Evolutionary conservation across 495 filamentous ascomycete genomes (phyloP).

Genomic region (Darksidea phi): DNA sequence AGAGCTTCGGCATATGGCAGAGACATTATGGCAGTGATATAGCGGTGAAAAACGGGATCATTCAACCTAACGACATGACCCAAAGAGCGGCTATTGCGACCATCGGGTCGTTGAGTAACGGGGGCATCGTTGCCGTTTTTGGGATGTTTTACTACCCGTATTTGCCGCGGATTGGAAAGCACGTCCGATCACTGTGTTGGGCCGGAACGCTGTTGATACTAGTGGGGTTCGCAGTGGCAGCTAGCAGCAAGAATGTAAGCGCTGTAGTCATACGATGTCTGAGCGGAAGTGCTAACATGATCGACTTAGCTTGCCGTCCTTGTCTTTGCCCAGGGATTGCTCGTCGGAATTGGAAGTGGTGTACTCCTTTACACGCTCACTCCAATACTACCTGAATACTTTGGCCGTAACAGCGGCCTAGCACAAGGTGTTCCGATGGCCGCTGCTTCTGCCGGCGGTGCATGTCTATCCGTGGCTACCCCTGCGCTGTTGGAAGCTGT

Average conservation of each 20-base stretch:
- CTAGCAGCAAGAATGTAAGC: background rate
- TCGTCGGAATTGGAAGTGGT: background rate
- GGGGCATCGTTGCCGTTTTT: slow-evolving; percentile 5
- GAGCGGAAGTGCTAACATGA: too few species aligned
- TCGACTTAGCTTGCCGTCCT: background rate
- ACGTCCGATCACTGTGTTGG: slow-evolving; percentile 2
- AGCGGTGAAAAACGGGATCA: slow-evolving; percentile 1
- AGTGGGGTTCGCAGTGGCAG: slow-evolving; percentile 3
- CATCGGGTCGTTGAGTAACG: slow-evolving; percentile 7
- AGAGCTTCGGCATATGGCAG: slow-evolving; percentile 19
- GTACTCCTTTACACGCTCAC: background rate
- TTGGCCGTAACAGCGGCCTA: background rate
- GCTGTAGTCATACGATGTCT: background rate
- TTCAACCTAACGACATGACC: background rate
- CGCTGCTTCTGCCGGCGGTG: slow-evolving; percentile 4
- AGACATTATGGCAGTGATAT: slow-evolving; percentile 5
- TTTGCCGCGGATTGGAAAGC: background rate
- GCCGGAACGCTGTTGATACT: slow-evolving; percentile 1
- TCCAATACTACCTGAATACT: slow-evolving; percentile 8
- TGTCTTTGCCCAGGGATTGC: background rate
- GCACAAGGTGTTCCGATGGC: background rate
- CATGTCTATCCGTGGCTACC: slow-evolving; percentile 1
- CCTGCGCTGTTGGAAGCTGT: slow-evolving; percentile 5
- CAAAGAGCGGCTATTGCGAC: slow-evolving; percentile 6
- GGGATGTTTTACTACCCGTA: slow-evolving; percentile 5